Evolutionary conservation across 2,329 filamentous ascomycete species (phyloP), one percentile per base, ranked within the genome.

Genomic region (Niveomyces coronatus): DNA sequence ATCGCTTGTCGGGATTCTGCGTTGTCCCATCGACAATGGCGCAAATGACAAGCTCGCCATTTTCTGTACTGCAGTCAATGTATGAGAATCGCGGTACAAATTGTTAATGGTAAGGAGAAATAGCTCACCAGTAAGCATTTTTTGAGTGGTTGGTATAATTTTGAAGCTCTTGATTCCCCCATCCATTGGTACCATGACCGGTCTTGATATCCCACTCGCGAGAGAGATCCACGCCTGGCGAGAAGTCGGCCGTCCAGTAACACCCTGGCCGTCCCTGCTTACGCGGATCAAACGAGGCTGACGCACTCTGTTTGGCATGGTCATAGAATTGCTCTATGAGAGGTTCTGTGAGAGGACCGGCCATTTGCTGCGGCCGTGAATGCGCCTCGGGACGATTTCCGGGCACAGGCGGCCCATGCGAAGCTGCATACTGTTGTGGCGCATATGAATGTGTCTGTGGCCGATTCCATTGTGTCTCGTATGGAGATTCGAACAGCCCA

Each of bases 121-220:
- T n/a, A 9, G 42, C 55, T 22, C 43, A 62, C 60, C 75, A 63
- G 51, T 77, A 78, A 16, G 65, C 65, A 48, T 77, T 77, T 4
- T 58, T 49, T 1, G 62, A 52, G 9, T 57, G 52, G 23, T 64
- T 56, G 5, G 68, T 70, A 51, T 78, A 78, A 55, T 71, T 68
- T 53, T 78, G 65, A 34, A 71, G 57, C 56, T 78, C 74, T 43
- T 74, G 68, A 49, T 78, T 78, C 16, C 74, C 74, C 74, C 74
- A 78, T 26, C 74, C 73, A 48, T 74, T 65, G n/a, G 63, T 65
- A 19, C 73, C 73, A 23, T 67, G 67, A 19, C 68, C 65, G 32
- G 69, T 60, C 51, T 75, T 71, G 20, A 70, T 65, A 4, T 70
- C 57, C 58, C 75, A 78, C 44, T 75, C 65, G 3, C 58, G 53